Conservation (phyloP, 352 stramenopile genomes). For the Lagenidium giganteum region DNA sequence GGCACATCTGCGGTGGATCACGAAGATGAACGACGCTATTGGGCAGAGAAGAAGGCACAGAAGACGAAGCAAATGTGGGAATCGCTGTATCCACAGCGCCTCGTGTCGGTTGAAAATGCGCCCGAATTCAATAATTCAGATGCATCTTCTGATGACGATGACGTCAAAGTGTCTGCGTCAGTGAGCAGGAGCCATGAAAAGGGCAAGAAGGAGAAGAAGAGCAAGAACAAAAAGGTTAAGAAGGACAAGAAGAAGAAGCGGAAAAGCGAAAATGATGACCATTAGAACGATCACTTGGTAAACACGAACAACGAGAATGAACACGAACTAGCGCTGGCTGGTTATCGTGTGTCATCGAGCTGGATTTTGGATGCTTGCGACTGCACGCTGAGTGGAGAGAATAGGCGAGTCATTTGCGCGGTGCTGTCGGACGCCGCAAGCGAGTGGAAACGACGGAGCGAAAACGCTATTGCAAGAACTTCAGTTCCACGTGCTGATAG, state of each 20-base stretch:
- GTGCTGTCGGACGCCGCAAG: no score
- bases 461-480: conserved; percentile 10
- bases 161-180: conserved; percentile 24
- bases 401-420: no score
- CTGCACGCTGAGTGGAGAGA: no score
- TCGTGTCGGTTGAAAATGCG: conserved; percentile 42
- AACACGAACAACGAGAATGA: conserved; percentile 11
- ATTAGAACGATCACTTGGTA: conserved; percentile 17
- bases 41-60: conserved; percentile 50
- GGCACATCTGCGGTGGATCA: not conserved
- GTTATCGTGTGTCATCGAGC: no score
- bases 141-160: conserved; percentile 31
- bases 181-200: no score
- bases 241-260: conserved; percentile 23
- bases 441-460: no score
- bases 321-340: no score
- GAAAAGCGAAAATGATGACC: conserved; percentile 22
- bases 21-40: conserved; percentile 40
- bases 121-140: conserved; percentile 30
- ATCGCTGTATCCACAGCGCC: conserved; percentile 23
- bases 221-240: conserved; percentile 21
- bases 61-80: conserved; percentile 52
- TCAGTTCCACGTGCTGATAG: conserved; percentile 39
- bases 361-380: no score
- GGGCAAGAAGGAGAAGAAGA: conserved; percentile 17